A percentile compares a stretch with the other conserved stretches of the same genome.
Evolutionary conservation across 2,329 filamentous ascomycete species (phyloP).

Genomic region (Trichoderma brevicompactum): DNA sequence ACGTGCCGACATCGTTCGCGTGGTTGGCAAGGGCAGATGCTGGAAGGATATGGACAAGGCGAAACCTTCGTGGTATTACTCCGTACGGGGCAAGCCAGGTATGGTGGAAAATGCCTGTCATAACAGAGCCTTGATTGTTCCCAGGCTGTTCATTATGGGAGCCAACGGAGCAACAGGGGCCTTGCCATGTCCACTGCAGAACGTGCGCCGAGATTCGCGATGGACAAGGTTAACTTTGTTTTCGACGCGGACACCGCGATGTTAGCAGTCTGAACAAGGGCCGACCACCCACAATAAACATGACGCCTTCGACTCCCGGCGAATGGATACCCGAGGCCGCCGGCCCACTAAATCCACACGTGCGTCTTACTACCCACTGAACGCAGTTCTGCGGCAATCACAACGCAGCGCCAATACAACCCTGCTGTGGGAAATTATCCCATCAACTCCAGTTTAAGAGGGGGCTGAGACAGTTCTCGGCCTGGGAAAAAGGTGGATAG

Average conservation of each 20-base stretch:
- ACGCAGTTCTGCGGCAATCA: neutral
- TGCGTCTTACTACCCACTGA: constrained; percentile 5
- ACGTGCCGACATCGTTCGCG: neutral
- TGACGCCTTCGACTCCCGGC: neutral
- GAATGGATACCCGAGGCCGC: constrained; percentile 5
- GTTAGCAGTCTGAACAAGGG: neutral
- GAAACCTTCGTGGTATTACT: neutral
- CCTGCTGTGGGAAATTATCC: neutral
- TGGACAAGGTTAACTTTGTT: neutral
- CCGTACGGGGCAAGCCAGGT: neutral
- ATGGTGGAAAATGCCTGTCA: neutral
- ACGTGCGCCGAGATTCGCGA: neutral
- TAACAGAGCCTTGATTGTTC: neutral
- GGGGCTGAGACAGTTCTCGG: neutral
- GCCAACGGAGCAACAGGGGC: neutral
- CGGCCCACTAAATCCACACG: neutral
- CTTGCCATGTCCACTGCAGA: constrained; percentile 1
- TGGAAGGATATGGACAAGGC: neutral
- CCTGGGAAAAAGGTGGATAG: constrained; percentile 1
- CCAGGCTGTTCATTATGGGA: neutral
- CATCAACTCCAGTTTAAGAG: constrained; percentile 10
- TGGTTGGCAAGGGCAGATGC: neutral
- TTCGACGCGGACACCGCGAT: neutral
- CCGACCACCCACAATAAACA: neutral
- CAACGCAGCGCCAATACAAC: neutral